phyloP scores from a whole-genome alignment of 257 asterid species.

The Perilla frutescens region DNA sequence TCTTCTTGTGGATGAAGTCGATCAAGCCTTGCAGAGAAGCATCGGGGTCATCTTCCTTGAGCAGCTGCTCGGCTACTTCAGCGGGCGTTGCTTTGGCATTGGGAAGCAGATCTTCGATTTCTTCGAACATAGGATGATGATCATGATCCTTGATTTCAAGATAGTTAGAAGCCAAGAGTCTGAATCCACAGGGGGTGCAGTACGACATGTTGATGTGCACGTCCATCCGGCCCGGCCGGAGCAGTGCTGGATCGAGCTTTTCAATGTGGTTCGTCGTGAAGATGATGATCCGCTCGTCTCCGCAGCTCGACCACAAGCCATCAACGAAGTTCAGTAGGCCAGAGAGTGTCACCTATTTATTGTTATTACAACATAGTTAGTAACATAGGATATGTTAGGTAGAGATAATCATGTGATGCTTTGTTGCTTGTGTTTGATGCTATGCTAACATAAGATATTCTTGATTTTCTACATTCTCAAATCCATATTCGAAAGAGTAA shows the following conservation, averaged over 20 bases:
- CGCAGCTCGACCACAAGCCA: conserved; percentile 80
- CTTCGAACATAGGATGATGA: conserved; percentile 46
- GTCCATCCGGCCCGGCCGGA: conserved; percentile 82
- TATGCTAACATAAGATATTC: too few relatives aligned
- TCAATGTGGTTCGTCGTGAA: conserved; percentile 74
- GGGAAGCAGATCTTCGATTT: conserved; percentile 53
- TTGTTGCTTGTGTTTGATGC: too few relatives aligned
- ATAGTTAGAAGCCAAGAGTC: conserved; percentile 58
- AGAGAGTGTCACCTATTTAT: conserved; percentile 61
- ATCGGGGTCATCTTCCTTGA: conserved; percentile 54
- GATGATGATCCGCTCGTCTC: conserved; percentile 68
- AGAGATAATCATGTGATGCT: too few relatives aligned
- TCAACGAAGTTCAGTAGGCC: conserved; percentile 71
- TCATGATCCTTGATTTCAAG: conserved; percentile 40
- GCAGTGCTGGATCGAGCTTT: conserved; percentile 66
- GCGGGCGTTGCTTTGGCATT: conserved; percentile 60
- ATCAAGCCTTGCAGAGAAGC: conserved; percentile 54
- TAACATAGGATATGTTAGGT: too few relatives aligned
- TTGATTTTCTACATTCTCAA: too few relatives aligned
- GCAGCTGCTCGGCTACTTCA: conserved; percentile 76
- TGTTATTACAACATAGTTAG: too few relatives aligned
- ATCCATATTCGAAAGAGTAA: too few relatives aligned
- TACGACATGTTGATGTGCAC: conserved; percentile 74
- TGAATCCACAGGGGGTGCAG: conserved; percentile 64
- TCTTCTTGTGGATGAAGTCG: conserved; percentile 48